phyloP scores from a whole-genome alignment of 345 rosid genomes.

The Eucalyptus microcorys region DNA sequence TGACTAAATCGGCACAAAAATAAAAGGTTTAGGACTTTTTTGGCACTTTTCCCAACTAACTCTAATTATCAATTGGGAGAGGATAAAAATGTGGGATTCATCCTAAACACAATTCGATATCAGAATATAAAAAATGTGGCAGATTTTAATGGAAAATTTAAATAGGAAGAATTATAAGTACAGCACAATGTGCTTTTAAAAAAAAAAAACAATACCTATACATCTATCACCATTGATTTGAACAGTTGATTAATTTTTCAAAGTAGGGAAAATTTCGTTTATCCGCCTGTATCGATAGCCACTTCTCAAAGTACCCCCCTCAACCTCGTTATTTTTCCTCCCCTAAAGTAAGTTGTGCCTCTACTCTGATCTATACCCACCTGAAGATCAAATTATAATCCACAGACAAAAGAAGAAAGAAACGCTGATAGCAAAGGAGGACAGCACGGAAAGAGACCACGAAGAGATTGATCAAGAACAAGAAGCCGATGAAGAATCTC shows the following conservation, averaged over 20 bases:
- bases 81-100: background rate
- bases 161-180: background rate
- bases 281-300: background rate
- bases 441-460: background rate
- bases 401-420: background rate
- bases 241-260: background rate
- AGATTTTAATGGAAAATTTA: background rate
- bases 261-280: background rate
- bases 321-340: background rate
- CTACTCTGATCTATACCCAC: background rate
- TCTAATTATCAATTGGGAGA: background rate
- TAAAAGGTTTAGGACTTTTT: too few species aligned
- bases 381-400: background rate
- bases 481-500: background rate
- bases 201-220: background rate
- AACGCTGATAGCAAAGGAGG: background rate
- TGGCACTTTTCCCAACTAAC: too few species aligned
- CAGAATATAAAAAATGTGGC: background rate
- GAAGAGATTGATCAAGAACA: background rate
- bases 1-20: too few species aligned
- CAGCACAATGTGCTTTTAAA: background rate
- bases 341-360: accelerated
- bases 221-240: background rate
- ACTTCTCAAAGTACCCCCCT: background rate
- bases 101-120: background rate